phyloP scores from a whole-genome alignment of 140 eudicot genomes.

The Senecio squalidus region DNA sequence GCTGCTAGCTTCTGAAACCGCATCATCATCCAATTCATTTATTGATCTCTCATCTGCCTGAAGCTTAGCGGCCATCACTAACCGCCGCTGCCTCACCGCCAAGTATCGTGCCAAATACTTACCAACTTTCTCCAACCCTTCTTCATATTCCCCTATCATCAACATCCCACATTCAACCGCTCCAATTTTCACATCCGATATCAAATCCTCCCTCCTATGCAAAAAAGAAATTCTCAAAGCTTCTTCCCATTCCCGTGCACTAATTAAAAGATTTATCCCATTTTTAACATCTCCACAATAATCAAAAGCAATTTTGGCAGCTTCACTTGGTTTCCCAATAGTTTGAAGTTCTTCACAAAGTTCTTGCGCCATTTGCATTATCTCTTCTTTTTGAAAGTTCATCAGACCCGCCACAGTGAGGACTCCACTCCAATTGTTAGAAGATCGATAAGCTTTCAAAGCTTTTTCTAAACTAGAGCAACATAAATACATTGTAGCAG shows the following conservation, averaged over 20 bases:
- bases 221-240: conserved; percentile 72
- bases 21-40: conserved; percentile 78
- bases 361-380: conserved; percentile 68
- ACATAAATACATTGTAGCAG: conserved; percentile 69
- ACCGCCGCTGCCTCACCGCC: conserved; percentile 90
- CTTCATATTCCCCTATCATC: conserved; percentile 60
- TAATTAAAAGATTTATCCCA: conserved; percentile 56
- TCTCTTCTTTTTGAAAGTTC: conserved; percentile 55
- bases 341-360: conserved; percentile 89
- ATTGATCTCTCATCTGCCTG: conserved; percentile 58
- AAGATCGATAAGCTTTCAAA: conserved; percentile 65
- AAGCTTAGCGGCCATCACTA: conserved; percentile 78
- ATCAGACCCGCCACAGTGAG: conserved; percentile 82
- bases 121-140: conserved; percentile 87
- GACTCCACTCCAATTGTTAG: conserved; percentile 73
- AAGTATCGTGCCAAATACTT: conserved; percentile 80
- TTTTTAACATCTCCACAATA: conserved; percentile 67
- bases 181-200: conserved; percentile 55
- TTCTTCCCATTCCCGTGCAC: conserved; percentile 93
- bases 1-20: conserved; percentile 95
- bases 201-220: conserved; percentile 48
- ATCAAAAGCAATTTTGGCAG: conserved; percentile 82
- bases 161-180: conserved; percentile 69
- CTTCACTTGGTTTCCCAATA: conserved; percentile 87
- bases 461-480: conserved; percentile 64